Conservation (phyloP, 2,329 filamentous ascomycete genomes). For the Trichoderma pleuroti region DNA sequence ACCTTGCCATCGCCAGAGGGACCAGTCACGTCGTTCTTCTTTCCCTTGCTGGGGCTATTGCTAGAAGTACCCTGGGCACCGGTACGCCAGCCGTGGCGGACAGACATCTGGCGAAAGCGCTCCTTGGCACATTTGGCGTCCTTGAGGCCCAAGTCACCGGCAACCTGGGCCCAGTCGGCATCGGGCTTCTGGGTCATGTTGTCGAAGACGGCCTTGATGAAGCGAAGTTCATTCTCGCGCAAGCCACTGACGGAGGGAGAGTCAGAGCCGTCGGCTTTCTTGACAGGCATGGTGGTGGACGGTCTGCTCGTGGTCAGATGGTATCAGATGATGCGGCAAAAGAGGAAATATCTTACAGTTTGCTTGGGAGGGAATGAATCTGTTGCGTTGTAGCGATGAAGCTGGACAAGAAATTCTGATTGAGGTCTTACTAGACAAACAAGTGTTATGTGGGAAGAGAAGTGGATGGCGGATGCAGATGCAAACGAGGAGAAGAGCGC, state of each 20-base stretch:
- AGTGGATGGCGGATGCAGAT: background rate
- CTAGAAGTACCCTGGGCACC: constrained; percentile 2
- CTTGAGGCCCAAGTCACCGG: constrained; percentile 36
- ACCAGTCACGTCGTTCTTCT: constrained; percentile 20
- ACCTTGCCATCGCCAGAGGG: constrained; percentile 28
- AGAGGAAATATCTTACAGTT: background rate
- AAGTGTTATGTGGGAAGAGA: background rate
- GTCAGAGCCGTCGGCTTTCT: constrained; percentile 27
- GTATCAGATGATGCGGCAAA: background rate
- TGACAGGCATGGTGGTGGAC: constrained; percentile 31
- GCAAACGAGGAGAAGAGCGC: background rate
- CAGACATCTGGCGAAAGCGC: constrained; percentile 40
- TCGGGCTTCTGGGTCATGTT: constrained; percentile 41
- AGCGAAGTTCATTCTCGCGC: constrained; percentile 36
- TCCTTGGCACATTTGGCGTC: constrained; percentile 42
- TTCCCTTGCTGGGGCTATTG: constrained; percentile 31
- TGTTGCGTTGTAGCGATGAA: background rate
- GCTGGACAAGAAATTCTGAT: background rate
- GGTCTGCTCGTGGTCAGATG: background rate
- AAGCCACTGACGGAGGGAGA: constrained; percentile 27
- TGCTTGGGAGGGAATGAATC: background rate
- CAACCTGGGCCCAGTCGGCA: constrained; percentile 41
- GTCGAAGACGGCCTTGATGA: constrained; percentile 42
- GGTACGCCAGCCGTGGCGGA: constrained; percentile 40
- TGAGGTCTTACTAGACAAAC: background rate